Evolutionary conservation across 1,284 basidiomycete genomes (phyloP), one percentile per base, ranked within the genome.

Genomic region (Apiotrichum domesticum): DNA sequence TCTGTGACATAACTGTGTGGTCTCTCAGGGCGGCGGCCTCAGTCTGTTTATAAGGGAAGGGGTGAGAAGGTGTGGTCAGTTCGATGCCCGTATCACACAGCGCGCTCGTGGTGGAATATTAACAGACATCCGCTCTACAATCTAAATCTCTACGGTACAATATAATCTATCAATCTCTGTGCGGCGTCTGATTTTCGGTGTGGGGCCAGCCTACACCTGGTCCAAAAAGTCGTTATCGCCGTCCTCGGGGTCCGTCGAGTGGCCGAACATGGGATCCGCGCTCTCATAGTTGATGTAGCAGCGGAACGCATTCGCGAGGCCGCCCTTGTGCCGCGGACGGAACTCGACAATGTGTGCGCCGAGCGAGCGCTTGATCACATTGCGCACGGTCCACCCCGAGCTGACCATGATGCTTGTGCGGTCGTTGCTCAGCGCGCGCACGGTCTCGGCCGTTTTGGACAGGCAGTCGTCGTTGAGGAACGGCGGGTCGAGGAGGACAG

Each of bases 291-390:
- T 58, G 51, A 58, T 44, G 33, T 58, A 58, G 11, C 42, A 32
- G 35, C 57, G 46, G 54, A 58, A 58, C 40, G 57, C 39, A 34
- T 54, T 58, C 5, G 57, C 57, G 9, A 58, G 53, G 6, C 57
- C 57, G 33, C 57, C 53, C 34, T 41, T 15, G 53, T 58, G 57
- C 3, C 54, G 53, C 2, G 57, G 57, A 32, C 57, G 57, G 54
- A 55, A 52, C 10, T 29, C 29, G 6, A 32, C 46, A 35, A 55
- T 55, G 46, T 37, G 35, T 15, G 50, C 57, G 7, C n/a, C 14
- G 46, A 58, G 54, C 11, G 35, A 14, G 21, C 29, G 15, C 4
- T 44, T 11, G 13, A 55, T 42, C 6, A 42, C 48, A 2, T 55
- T 33, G 33, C 57, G 53, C 21, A 58, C 39, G 21, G 48, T 45